phyloP scores from a whole-genome alignment of 371 early-diverging fungal species.

The Sporodiniella umbellata region DNA sequence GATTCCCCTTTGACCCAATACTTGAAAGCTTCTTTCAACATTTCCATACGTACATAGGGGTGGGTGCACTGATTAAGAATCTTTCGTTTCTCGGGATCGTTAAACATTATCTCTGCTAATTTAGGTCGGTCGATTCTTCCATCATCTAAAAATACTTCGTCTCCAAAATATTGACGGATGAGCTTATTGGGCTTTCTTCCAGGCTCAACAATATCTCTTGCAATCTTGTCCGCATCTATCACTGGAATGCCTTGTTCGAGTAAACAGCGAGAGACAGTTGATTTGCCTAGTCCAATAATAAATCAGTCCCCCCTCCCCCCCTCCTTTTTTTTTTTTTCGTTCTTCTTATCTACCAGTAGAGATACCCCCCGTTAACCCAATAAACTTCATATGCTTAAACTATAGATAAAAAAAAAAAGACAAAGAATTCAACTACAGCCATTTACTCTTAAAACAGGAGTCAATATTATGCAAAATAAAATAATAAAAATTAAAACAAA shows the following conservation, averaged over 20 bases:
- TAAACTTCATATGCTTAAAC: conserved; percentile 69
- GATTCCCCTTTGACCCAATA: conserved; percentile 71
- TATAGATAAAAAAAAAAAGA: too few relatives aligned
- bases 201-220: conserved; percentile 83
- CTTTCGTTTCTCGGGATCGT: conserved; percentile 65
- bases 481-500: too few relatives aligned
- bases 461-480: too few relatives aligned
- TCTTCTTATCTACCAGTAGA: conserved; percentile 69
- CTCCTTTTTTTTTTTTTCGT: neutral
- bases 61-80: conserved; percentile 84
- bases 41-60: conserved; percentile 78
- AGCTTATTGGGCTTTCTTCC: conserved; percentile 68
- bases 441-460: too few relatives aligned
- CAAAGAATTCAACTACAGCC: too few relatives aligned
- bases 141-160: conserved; percentile 57
- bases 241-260: conserved; percentile 63
- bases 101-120: conserved; percentile 80
- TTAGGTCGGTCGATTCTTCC: conserved; percentile 69
- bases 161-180: conserved; percentile 77
- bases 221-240: conserved; percentile 91
- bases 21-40: conserved; percentile 66
- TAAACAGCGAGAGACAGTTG: conserved; percentile 74
- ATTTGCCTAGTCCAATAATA: conserved; percentile 57
- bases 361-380: conserved; percentile 93
- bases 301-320: neutral